Conservation (phyloP, 202 grass and related monocot genomes). For the Zoysia matrella region DNA sequence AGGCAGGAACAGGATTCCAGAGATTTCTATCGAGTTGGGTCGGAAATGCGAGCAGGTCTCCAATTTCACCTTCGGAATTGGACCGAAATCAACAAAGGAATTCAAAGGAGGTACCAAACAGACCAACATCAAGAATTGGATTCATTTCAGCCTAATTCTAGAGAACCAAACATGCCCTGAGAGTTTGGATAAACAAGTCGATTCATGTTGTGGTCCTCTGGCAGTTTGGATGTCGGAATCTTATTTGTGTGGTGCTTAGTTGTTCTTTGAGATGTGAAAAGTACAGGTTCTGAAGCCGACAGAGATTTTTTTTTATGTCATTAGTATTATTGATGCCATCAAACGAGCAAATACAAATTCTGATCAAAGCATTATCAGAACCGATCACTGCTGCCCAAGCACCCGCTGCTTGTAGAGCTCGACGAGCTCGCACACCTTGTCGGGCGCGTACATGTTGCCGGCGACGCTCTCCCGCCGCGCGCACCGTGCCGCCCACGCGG, state of each 20-base stretch:
- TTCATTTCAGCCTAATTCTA: no score
- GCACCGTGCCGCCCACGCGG: constrained; percentile 53
- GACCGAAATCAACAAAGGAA: no score
- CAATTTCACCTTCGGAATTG: no score
- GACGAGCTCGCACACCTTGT: constrained; percentile 49
- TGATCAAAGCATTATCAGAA: no score
- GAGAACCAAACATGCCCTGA: neutral
- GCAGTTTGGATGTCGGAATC: neutral
- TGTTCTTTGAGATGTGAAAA: neutral
- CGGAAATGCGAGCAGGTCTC: no score
- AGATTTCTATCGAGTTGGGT: no score
- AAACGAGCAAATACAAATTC: no score
- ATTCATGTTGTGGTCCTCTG: neutral
- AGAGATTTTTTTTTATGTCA: neutral
- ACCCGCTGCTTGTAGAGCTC: constrained; percentile 3
- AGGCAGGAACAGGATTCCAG: no score
- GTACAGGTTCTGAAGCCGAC: neutral
- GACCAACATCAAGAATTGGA: no score
- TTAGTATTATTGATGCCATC: no score
- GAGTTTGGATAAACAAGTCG: constrained; percentile 12
- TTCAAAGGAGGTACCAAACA: no score
- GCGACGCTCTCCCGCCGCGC: constrained; percentile 41
- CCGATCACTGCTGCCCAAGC: neutral
- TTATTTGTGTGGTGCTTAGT: neutral
- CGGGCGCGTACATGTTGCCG: constrained; percentile 31